Conservation (phyloP, 2,329 filamentous ascomycete species). For the Trematosphaeria pertusa region DNA sequence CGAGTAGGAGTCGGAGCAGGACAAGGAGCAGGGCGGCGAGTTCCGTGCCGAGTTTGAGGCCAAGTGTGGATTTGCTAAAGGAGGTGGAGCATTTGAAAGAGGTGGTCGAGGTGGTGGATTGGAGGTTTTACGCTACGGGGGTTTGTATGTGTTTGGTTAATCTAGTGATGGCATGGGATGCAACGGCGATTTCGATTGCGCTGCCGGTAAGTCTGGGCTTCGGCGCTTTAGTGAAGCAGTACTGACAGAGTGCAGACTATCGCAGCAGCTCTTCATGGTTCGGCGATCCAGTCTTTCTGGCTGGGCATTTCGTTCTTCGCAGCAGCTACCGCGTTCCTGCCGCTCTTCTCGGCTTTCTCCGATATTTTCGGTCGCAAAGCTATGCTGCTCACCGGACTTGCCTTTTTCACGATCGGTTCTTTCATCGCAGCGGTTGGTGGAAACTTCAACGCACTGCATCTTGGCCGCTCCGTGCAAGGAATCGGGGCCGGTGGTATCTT, state of each 20-base stretch:
- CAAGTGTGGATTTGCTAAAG: constrained; percentile 17
- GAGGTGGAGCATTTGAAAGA: constrained; percentile 16
- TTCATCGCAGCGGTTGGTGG: constrained; percentile 50
- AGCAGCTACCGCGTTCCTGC: constrained; percentile 52
- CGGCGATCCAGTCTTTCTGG: constrained; percentile 56
- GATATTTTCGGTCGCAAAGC: constrained; percentile 58
- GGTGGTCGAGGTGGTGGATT: constrained; percentile 17
- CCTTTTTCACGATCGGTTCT: constrained; percentile 54
- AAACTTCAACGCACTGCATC: constrained; percentile 48
- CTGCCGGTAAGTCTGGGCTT: constrained; percentile 27
- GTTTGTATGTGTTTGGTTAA: constrained; percentile 31
- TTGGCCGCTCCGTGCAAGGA: constrained; percentile 55
- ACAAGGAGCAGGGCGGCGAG: constrained; percentile 9
- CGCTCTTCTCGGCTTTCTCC: constrained; percentile 51
- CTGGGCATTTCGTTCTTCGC: constrained; percentile 58
- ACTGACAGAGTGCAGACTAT: constrained; percentile 34
- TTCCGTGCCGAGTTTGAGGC: constrained; percentile 10
- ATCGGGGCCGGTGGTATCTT: constrained; percentile 56
- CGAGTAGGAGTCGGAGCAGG: constrained; percentile 2
- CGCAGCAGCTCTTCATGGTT: constrained; percentile 43
- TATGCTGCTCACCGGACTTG: constrained; percentile 51
- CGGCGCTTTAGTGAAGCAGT: not conserved
- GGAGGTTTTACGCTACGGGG: constrained; percentile 33
- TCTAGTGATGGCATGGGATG: constrained; percentile 31
- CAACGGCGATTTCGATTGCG: constrained; percentile 26